Base-by-base conservation (phyloP, 495 filamentous ascomycete genomes). In the Penicillium roqueforti region DNA sequence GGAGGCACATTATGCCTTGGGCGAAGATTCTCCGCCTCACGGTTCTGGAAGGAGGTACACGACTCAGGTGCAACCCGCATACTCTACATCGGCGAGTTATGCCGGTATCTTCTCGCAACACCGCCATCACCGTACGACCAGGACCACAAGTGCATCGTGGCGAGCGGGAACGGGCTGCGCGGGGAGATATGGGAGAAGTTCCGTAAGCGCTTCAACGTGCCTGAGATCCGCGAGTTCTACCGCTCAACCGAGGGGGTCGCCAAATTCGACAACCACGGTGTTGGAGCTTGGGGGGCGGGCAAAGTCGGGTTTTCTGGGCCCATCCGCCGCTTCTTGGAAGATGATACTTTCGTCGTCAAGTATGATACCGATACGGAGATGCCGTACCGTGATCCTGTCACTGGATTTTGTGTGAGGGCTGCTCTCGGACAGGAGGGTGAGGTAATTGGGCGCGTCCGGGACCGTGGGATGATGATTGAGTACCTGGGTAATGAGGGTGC, bases 21-120 rank as follows among this genome's bases (percentile, higher is more conserved):
- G 26, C 87, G 83, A 53, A 89, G 87, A 57, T 98, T 98, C 77
- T 89, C 86, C 14, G 90, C 84, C n/a, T 82, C 79, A 9, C 84
- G 80, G 0, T 97, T 95, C 76, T 96, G 91, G 88, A 78, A 83
- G 37, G 89, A 95, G 41, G 84, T 91, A 13, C 83, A 88, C 20
- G 79, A 81, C 28, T 83, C 85, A n/a, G 64, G 84, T 7, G 85
- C 92, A 37, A 96, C 87, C 0, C 76, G 87, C 3, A 88, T 97
- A 51, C 86, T 96, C 53, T 98, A 98, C 61, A 92, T 98, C 20
- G 93, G 93, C 46, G 93, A 98, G 67, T 87, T 89, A 1, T 95
- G 89, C 56, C 83, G 93, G 1, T 98, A 98, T 62, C 83, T 98
- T 1, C 82, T 97, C 36, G 71, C 88, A 0, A 84, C 87, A 0